Evolutionary conservation across 441 rosid species (phyloP).

Genomic region (Corymbia calophylla): DNA sequence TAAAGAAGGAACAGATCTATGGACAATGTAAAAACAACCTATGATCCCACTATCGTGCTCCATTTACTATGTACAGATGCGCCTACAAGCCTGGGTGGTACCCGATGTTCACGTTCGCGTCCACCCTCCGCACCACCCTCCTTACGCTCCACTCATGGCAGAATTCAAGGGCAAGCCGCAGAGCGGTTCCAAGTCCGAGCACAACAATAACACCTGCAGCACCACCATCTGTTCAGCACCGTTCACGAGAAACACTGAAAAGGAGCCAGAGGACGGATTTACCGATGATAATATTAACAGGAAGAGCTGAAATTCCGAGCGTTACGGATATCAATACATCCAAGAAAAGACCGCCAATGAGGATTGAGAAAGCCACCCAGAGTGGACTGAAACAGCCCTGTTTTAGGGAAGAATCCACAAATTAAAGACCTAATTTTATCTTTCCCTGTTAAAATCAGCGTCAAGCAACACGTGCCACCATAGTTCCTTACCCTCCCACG

Average conservation of each 20-base stretch:
- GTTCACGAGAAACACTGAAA: not conserved
- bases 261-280: not conserved
- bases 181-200: slow-evolving; percentile 84
- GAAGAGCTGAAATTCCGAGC: slow-evolving; percentile 79
- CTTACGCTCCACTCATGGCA: slow-evolving; percentile 79
- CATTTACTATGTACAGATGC: slow-evolving; percentile 10
- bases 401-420: not conserved
- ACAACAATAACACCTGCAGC: slow-evolving; percentile 74
- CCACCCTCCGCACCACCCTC: slow-evolving; percentile 64
- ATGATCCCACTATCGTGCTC: not conserved
- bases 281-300: slow-evolving; percentile 84
- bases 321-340: slow-evolving; percentile 85
- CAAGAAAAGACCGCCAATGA: slow-evolving; percentile 75
- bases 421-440: not conserved
- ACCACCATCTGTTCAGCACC: not conserved
- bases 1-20: not conserved
- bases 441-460: not conserved
- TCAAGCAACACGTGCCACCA: not conserved
- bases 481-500: slow-evolving; percentile 47
- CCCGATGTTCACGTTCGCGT: slow-evolving; percentile 40
- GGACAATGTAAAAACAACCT: not conserved
- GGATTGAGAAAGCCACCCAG: slow-evolving; percentile 89
- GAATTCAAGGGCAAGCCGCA: slow-evolving; percentile 70
- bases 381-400: slow-evolving; percentile 84
- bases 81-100: slow-evolving; percentile 55